Evolutionary conservation across 129 eudicot species (phyloP), one percentile per base, ranked within the genome.

Genomic region (Lactuca saligna): DNA sequence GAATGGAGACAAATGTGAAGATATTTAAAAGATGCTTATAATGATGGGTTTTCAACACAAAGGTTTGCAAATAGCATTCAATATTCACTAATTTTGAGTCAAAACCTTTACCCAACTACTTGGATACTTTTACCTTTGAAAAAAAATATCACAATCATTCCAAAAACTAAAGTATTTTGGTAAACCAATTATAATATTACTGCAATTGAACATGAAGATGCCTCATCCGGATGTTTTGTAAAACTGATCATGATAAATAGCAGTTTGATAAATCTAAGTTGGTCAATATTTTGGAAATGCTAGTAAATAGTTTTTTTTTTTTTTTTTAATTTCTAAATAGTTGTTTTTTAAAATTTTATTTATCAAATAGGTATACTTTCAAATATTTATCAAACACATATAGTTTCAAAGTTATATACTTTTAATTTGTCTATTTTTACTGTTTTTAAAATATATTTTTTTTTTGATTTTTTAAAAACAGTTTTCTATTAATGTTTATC

Each of bases 1-100:
- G 69, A 46, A 44, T 68, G 33, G 54, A 13, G 79, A 80, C 83
- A 74, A 80, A 75, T 25, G 62, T 61, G 29, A 62, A 80, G 72
- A 80, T 62, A 74, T 74, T 63, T 11, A 54, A 44, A 69, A 80
- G 80, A 80, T 80, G 80, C 83, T 74, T 75, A 56, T 58, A 49
- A 74, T 69, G 76, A 74, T 68, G 14, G 63, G 10, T 56, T 73
- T 68, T 69, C 83, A 55, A 54, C 80, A 69, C 77, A 68, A 68
- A 25, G 38, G 75, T 66, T 67, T 73, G 65, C 4, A 44, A 68
- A 46, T 79, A 79, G 70, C 17, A 42, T 59, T 79, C 82, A 72
- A 76, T 54, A 69, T 76, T 61, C 51, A 69, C 53, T 16, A 17
- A 10, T 61, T 51, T 39, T 54, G 39, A 62, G 81, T 76, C 81